phyloP scores from a whole-genome alignment of 73 alveolate species.

The Vitrella brassicaformis region DNA sequence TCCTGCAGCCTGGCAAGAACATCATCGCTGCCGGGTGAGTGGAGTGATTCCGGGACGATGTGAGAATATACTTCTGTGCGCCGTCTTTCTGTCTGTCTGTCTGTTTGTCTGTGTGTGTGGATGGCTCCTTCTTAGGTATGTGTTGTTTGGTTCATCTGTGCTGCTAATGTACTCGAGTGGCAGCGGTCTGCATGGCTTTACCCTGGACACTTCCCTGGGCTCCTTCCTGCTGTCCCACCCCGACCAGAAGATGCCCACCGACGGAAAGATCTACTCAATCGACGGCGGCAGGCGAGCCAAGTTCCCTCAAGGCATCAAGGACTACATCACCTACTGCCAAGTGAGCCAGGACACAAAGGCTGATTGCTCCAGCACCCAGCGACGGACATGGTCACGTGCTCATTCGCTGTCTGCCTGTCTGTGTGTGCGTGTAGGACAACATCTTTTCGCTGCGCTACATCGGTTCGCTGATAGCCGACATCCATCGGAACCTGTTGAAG shows the following conservation, averaged over 20 bases:
- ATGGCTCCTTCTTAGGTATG: too few species aligned
- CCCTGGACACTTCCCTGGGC: slow-evolving; percentile 10
- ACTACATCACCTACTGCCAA: slow-evolving; percentile 3
- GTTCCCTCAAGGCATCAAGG: slow-evolving; percentile 7
- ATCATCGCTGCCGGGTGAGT: too few species aligned
- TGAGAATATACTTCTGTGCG: too few species aligned
- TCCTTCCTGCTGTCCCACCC: slow-evolving; percentile 15
- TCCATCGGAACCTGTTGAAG: slow-evolving; percentile 5
- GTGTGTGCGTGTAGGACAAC: slow-evolving; percentile 8
- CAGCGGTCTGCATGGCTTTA: too few species aligned
- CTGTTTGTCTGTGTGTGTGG: too few species aligned
- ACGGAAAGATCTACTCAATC: slow-evolving; percentile 18
- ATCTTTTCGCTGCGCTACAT: slow-evolving; percentile 1
- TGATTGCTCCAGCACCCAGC: slow-evolving; percentile 7
- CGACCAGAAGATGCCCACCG: slow-evolving; percentile 11
- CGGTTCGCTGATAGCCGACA: slow-evolving; percentile 16
- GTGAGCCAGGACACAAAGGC: slow-evolving; percentile 4
- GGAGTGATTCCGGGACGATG: too few species aligned
- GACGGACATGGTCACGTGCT: not conserved
- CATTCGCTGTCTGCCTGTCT: too few species aligned
- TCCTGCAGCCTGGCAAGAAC: too few species aligned
- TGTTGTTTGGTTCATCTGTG: too few species aligned
- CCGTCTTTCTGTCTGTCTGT: too few species aligned
- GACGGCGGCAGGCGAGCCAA: slow-evolving; percentile 6
- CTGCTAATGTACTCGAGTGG: too few species aligned